Evolutionary conservation across 2,329 filamentous ascomycete genomes (phyloP).

Genomic region (Fusarium neocosmosporiellum): DNA sequence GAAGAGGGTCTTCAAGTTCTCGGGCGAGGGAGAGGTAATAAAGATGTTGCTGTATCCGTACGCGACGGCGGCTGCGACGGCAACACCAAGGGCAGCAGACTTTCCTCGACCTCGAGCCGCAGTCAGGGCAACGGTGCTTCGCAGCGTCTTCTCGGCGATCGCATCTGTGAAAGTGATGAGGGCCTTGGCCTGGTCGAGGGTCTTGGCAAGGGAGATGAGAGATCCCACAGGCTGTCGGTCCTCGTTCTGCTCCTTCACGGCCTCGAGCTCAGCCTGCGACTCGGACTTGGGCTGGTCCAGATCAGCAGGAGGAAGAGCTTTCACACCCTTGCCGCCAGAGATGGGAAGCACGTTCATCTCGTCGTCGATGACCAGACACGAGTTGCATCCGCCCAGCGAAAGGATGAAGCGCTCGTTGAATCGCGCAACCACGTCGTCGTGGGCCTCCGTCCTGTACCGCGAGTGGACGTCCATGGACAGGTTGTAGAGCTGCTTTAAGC

Average conservation of each 20-base stretch:
- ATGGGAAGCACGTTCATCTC: conserved; percentile 98
- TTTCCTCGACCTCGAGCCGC: conserved; percentile 96
- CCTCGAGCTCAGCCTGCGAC: conserved; percentile 80
- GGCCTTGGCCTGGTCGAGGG: conserved; percentile 95
- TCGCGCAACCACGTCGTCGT: conserved; percentile 91
- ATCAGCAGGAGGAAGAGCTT: conserved; percentile 81
- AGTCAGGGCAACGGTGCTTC: conserved; percentile 92
- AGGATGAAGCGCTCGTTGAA: conserved; percentile 99
- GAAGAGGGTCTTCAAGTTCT: conserved; percentile 98
- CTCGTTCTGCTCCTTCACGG: conserved; percentile 86
- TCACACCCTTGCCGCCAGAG: conserved; percentile 92
- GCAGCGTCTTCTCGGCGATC: conserved; percentile 93
- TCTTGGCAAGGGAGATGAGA: conserved; percentile 85
- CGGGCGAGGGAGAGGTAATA: conserved; percentile 96
- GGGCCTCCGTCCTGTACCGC: conserved; percentile 94
- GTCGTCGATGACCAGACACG: conserved; percentile 95
- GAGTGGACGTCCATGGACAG: conserved; percentile 98
- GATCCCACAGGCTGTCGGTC: conserved; percentile 90
- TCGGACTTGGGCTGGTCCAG: conserved; percentile 78
- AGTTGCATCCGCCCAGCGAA: conserved; percentile 93
- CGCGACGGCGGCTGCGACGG: conserved; percentile 91
- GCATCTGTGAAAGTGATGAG: conserved; percentile 97
- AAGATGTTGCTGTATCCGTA: conserved; percentile 99
- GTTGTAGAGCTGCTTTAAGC: conserved; percentile 96
- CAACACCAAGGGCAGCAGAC: conserved; percentile 93